Base-by-base conservation (phyloP, 371 early-diverging fungal genomes). In the Modicella reniformis region DNA sequence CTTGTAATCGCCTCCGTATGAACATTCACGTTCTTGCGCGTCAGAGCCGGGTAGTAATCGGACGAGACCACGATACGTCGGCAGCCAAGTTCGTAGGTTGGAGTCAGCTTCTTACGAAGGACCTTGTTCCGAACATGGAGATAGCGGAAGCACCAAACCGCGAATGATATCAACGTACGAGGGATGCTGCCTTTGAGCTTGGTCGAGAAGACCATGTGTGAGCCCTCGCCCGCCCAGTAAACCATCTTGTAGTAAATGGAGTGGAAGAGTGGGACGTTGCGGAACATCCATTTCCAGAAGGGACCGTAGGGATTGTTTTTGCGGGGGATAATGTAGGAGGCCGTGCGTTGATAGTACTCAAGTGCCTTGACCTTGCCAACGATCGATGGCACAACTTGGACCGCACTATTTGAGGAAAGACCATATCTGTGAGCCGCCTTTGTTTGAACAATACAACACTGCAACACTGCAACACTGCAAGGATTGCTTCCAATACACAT, bases 51-150 rank as follows among this genome's bases (percentile, higher is more conserved):
- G 48, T 84, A 73, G 66, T 85, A 91, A 26, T 81, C 40, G 44
- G 84, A 83, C 1, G 86, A 85, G 25, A 84, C 73, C 21, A 82
- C 77, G 47, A 90, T 65, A 34, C 92, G 87, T 47, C 88, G 88
- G 72, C 89, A 89, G 13, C 88, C 89, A 23, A 83, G 64, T 2
- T 82, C 70, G 65, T 85, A 85, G 23, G 72, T 70, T 1, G 88
- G 87, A 1, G 85, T 83, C 30, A 85, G 40, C 54, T 83, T 83
- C 19, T 68, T 57, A 33, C 81, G 81, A 19, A 87, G 62, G 8
- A 59, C 70, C 21, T 77, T 75, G 56, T 83, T 61, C 19, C 76
- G 65, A 15, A 79, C 59, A 13, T 72, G 63, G 7, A 64, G 59
- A 47, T 67, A 10, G 37, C 84, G 80, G 53, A 62, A 72, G 17